Conservation (phyloP, 441 rosid genomes). For the Hura crepitans region DNA sequence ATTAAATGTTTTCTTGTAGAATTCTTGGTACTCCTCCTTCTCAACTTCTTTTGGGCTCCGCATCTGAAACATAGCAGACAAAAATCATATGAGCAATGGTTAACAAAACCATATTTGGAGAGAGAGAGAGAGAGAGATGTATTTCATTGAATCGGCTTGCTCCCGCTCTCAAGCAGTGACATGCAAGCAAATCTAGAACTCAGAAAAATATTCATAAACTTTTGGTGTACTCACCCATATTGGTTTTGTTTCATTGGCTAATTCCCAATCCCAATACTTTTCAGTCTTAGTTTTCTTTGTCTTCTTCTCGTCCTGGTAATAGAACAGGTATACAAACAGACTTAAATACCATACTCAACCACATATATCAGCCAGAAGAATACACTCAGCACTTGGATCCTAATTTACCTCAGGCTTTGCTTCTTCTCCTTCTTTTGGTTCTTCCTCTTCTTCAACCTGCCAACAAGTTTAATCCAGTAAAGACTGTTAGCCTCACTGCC, state of each 20-base stretch:
- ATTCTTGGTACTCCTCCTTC: slow-evolving; percentile 78
- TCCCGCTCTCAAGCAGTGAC: neutral
- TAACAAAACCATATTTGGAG: neutral
- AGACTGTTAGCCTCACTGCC: neutral
- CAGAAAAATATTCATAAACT: neutral
- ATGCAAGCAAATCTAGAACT: neutral
- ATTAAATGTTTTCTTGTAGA: slow-evolving; percentile 87
- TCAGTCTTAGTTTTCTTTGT: slow-evolving; percentile 85
- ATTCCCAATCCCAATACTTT: slow-evolving; percentile 97
- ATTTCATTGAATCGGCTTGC: neutral
- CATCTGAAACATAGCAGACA: slow-evolving; percentile 47
- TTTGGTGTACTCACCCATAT: slow-evolving; percentile 63
- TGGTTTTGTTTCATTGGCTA: slow-evolving; percentile 92
- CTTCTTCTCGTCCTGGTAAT: slow-evolving; percentile 59
- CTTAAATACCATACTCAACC: neutral
- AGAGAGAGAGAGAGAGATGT: neutral
- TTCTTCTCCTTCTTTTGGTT: slow-evolving; percentile 77
- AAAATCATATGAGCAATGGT: slow-evolving; percentile 6
- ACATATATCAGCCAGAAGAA: slow-evolving; percentile 9
- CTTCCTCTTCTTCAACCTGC: slow-evolving; percentile 91
- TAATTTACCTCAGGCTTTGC: slow-evolving; percentile 57
- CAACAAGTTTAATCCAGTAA: slow-evolving; percentile 16
- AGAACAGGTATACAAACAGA: slow-evolving; percentile 19
- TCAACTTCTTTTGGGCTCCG: slow-evolving; percentile 74
- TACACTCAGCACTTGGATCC: neutral